phyloP scores from a whole-genome alignment of 2,329 filamentous ascomycete species.

The Ophiosphaerella narmari region DNA sequence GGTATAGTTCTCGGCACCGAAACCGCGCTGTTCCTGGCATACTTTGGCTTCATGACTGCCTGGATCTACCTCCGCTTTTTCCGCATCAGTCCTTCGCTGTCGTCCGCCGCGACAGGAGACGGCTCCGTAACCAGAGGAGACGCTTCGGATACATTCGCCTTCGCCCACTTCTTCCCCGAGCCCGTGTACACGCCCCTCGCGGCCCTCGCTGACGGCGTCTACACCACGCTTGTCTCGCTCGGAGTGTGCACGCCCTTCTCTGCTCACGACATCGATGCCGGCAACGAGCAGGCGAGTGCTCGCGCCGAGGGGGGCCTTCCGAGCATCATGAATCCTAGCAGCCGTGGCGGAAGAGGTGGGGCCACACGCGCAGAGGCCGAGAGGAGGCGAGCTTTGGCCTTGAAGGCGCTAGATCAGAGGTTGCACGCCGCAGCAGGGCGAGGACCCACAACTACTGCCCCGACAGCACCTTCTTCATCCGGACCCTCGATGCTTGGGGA shows the following conservation, averaged over 20 bases:
- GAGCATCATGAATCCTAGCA: slow-evolving; percentile 59
- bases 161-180: slow-evolving; percentile 93
- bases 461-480: slow-evolving; percentile 37
- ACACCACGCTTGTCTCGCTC: slow-evolving; percentile 73
- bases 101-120: slow-evolving; percentile 59
- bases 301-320: slow-evolving; percentile 65
- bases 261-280: slow-evolving; percentile 74
- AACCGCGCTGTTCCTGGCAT: slow-evolving; percentile 77
- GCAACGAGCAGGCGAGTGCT: slow-evolving; percentile 71
- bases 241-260: slow-evolving; percentile 86
- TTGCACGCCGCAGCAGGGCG: slow-evolving; percentile 78
- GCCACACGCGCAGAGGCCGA: slow-evolving; percentile 89
- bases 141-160: slow-evolving; percentile 93
- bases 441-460: slow-evolving; percentile 47
- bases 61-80: slow-evolving; percentile 98
- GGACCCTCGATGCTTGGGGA: slow-evolving; percentile 45
- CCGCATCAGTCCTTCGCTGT: slow-evolving; percentile 69
- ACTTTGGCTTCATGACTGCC: slow-evolving; percentile 81
- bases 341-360: slow-evolving; percentile 54
- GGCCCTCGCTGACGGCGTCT: slow-evolving; percentile 74
- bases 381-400: slow-evolving; percentile 80
- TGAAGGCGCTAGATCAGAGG: slow-evolving; percentile 90
- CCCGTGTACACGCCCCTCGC: slow-evolving; percentile 78
- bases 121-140: slow-evolving; percentile 74
- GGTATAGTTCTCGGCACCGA: slow-evolving; percentile 69